Base-by-base conservation (phyloP, 495 filamentous ascomycete genomes). In the Hypomontagnella monticulosa region DNA sequence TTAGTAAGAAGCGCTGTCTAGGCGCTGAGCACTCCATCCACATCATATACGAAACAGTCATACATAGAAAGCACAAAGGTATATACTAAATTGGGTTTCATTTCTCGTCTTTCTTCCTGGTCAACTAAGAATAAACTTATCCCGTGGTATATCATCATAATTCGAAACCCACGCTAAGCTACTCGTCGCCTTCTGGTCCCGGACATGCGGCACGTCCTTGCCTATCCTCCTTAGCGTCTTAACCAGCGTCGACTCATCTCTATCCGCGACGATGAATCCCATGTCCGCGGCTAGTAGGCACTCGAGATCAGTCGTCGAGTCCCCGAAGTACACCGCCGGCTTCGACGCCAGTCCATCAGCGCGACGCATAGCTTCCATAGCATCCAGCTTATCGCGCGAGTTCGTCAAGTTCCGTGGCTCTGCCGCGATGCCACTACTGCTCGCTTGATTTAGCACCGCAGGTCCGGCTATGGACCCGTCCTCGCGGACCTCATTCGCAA, bases 261-360 rank as follows among this genome's bases (percentile, higher is more conserved):
- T 57, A 49, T 80, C 75, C 11, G 76, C 70, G 32, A 82, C 63
- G 18, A 82, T 73, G 27, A 81, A 69, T 1, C 77, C 79, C 44
- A 67, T 14, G 14, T 70, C 63, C 0, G 74, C 75, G 38, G 64
- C 66, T n/a, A 79, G 53, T 43, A 82, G 47, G 47, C 79, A 81
- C 48, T 76, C 74, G 55, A 76, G 62, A 58, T 76, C 74, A 1
- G 74, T 76, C 0, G 73, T 73, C 23, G 74, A 76, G 56, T 76
- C 74, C 6, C 74, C 74, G 30, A 76, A 72, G 48, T 76, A 76
- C 20, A 72, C 58, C 5, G 62, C 61, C 10, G 69, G 61, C 37
- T 34, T 55, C 7, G 34, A 50, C 10, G 27, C 36, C 12, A 61
- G 18, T 4, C 34, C 52, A n/a, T 62, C 63, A 10, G 44, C 53